Evolutionary conservation across 148 eudicot species (phyloP).

Genomic region (Rhododendron kiyosumense): DNA sequence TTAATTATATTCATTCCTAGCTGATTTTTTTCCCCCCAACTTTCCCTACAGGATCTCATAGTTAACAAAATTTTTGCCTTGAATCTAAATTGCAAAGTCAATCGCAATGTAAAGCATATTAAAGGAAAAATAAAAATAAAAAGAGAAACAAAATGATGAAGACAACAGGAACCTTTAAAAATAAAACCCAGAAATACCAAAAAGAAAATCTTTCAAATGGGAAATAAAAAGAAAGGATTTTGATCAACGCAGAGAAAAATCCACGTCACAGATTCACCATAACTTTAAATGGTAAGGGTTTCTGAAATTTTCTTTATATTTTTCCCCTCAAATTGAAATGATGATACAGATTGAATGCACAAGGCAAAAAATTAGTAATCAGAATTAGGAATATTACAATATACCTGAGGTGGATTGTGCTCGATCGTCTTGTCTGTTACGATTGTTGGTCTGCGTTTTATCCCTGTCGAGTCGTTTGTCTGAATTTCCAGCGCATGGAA

Average conservation of each 20-base stretch:
- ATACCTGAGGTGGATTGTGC: constrained; percentile 17
- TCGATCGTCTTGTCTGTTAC: constrained; percentile 15
- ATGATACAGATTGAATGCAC: not conserved
- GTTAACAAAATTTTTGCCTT: not conserved
- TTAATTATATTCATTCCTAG: not conserved
- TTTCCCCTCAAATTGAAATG: not conserved
- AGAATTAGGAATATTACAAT: not conserved
- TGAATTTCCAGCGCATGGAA: constrained; percentile 18
- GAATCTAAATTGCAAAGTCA: not conserved
- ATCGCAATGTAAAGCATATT: not conserved
- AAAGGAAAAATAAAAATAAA: not conserved
- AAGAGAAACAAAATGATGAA: not conserved
- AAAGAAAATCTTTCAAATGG: not conserved
- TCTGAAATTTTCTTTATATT: not conserved
- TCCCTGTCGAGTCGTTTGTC: constrained; percentile 6
- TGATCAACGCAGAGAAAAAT: not conserved
- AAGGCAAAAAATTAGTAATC: not conserved
- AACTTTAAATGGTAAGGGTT: not conserved
- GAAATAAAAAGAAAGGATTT: not conserved
- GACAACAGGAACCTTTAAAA: not conserved
- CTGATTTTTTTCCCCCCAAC: not conserved
- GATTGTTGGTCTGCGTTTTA: constrained; percentile 5
- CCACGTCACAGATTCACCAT: not conserved
- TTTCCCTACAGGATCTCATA: not conserved
- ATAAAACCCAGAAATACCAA: not conserved